Evolutionary conservation across 2,329 filamentous ascomycete genomes (phyloP).

Genomic region (Colletotrichum caudatum): DNA sequence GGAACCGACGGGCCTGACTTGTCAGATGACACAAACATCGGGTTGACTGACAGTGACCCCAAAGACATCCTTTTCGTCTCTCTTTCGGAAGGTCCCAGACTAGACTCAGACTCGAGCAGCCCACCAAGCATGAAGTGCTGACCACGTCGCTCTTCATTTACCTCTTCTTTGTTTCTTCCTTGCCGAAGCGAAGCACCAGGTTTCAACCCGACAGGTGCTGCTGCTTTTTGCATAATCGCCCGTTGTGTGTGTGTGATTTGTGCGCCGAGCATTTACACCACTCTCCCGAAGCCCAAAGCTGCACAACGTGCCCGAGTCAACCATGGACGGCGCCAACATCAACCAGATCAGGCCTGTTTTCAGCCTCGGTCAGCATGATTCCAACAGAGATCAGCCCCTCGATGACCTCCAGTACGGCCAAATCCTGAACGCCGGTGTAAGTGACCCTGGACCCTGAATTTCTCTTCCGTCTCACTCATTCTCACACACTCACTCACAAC

Average conservation of each 20-base stretch:
- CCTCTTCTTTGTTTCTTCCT: slow-evolving; percentile 1
- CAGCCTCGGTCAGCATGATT: slow-evolving; percentile 81
- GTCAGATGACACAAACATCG: slow-evolving; percentile 33
- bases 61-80: neutral
- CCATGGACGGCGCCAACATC: slow-evolving; percentile 34
- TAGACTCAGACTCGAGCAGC: no score
- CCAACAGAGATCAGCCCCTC: slow-evolving; percentile 69
- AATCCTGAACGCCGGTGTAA: slow-evolving; percentile 76
- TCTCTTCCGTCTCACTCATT: neutral
- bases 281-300: slow-evolving; percentile 10
- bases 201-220: slow-evolving; percentile 1
- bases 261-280: slow-evolving; percentile 37
- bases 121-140: slow-evolving; percentile 32
- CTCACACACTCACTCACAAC: slow-evolving; percentile 30
- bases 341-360: slow-evolving; percentile 60
- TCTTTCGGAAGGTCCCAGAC: neutral
- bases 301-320: slow-evolving; percentile 3
- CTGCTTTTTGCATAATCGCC: slow-evolving; percentile 24
- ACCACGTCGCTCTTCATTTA: neutral
- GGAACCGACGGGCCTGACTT: slow-evolving; percentile 35
- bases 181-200: slow-evolving; percentile 25
- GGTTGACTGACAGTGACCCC: slow-evolving; percentile 11
- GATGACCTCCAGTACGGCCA: slow-evolving; percentile 74
- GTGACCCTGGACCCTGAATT: slow-evolving; percentile 49
- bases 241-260: slow-evolving; percentile 20